Conservation (phyloP, 2,329 filamentous ascomycete species). For the Waltergamsia citrina region DNA sequence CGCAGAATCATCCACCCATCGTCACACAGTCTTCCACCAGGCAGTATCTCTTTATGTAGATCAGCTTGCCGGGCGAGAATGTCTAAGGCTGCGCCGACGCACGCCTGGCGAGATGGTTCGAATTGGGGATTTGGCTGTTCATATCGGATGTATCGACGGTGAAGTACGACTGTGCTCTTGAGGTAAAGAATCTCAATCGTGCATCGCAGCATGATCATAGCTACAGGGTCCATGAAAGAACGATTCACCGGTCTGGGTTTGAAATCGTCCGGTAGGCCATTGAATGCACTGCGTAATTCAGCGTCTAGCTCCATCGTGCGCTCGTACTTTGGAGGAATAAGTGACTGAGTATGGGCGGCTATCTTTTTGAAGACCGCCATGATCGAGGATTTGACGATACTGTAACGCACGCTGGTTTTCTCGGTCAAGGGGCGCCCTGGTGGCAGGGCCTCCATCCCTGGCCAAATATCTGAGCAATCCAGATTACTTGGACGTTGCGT, state of each 20-base stretch:
- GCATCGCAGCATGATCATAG: conserved; percentile 40
- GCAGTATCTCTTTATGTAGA: conserved; percentile 25
- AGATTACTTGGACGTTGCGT: conserved; percentile 5
- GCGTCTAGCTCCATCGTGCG: conserved; percentile 39
- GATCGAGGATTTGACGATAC: conserved; percentile 39
- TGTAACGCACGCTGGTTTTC: conserved; percentile 33
- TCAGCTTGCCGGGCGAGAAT: conserved; percentile 28
- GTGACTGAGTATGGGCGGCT: conserved; percentile 10
- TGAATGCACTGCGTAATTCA: conserved; percentile 33
- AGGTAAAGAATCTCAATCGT: conserved; percentile 42
- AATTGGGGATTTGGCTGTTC: background rate
- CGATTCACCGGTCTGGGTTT: conserved; percentile 34
- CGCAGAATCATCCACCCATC: conserved; percentile 34
- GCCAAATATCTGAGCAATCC: conserved; percentile 5
- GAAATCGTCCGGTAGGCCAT: conserved; percentile 35
- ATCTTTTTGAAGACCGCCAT: conserved; percentile 39
- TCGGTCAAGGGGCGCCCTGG: conserved; percentile 5
- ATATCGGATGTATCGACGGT: conserved; percentile 41
- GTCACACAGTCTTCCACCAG: conserved; percentile 31
- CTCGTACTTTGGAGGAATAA: conserved; percentile 28
- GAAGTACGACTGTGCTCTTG: conserved; percentile 45
- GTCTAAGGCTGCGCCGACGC: conserved; percentile 36
- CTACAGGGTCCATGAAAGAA: conserved; percentile 35
- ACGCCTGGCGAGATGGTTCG: conserved; percentile 33
- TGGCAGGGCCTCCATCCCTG: conserved; percentile 4